Percentiles rank a stretch among this genome's conserved stretches.
phyloP scores from a whole-genome alignment of 192 early-diverging fungal species.

The Mortierella claussenii region DNA sequence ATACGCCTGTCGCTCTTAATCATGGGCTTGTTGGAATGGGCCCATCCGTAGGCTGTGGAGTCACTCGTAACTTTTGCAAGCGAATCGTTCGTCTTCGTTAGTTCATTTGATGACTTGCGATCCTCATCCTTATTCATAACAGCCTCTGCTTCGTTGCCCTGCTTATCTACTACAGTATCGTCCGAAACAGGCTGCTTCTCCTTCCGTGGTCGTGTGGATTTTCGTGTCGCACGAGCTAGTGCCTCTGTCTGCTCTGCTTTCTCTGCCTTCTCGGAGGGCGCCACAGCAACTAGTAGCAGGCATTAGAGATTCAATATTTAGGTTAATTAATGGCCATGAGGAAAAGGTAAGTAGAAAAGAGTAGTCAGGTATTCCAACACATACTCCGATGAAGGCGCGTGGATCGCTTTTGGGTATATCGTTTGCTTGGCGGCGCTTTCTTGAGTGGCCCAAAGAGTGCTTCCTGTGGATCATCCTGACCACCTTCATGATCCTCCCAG shows the following conservation, averaged over 20 bases:
- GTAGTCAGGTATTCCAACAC: too few relatives aligned
- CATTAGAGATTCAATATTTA: neutral
- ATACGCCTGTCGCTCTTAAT: conserved; percentile 36
- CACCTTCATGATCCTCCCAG: conserved; percentile 18
- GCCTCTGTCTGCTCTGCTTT: conserved; percentile 31
- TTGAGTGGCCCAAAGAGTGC: neutral
- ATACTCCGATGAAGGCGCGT: conserved; percentile 47
- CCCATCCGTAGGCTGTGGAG: conserved; percentile 18
- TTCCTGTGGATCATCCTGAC: neutral
- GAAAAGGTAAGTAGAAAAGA: neutral
- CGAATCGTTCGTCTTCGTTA: neutral
- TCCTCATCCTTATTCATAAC: neutral
- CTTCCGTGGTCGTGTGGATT: conserved; percentile 3
- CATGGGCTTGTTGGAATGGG: conserved; percentile 42
- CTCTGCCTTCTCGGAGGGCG: conserved; percentile 38
- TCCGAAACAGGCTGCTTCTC: neutral
- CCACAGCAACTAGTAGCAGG: conserved; percentile 25
- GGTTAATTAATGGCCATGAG: neutral
- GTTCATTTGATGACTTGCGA: neutral
- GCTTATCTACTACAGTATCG: neutral
- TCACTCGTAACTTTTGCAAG: neutral
- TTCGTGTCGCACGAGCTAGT: neutral
- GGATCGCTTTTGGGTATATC: conserved; percentile 48
- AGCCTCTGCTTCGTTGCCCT: neutral
- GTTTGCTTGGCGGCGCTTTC: conserved; percentile 20